Evolutionary conservation across 441 rosid species (phyloP).

Genomic region (Adansonia madagascariensis): DNA sequence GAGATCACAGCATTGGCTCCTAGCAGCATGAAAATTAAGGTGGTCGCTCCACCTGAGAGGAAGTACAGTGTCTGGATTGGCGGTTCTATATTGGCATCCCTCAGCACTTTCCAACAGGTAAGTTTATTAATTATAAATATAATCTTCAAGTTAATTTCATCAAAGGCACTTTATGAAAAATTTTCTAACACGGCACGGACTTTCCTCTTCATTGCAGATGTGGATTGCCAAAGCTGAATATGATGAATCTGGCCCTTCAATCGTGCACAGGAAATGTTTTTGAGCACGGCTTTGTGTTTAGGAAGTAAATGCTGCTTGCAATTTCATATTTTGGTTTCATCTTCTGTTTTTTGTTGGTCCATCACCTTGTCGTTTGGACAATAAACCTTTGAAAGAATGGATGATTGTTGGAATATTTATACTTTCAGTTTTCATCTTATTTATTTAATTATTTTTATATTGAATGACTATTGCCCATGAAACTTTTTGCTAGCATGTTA

Average conservation of each 20-base stretch:
- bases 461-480: slow-evolving; percentile 17
- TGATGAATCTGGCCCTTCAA: slow-evolving; percentile 77
- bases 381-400: slow-evolving; percentile 18
- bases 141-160: not conserved
- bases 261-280: slow-evolving; percentile 73
- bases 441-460: not conserved
- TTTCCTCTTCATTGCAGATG: slow-evolving; percentile 47
- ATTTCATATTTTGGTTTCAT: slow-evolving; percentile 21
- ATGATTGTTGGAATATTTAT: slow-evolving; percentile 3
- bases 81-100: slow-evolving; percentile 71
- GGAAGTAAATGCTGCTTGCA: slow-evolving; percentile 27
- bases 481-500: slow-evolving; percentile 5
- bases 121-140: slow-evolving; percentile 19
- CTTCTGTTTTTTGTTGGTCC: slow-evolving; percentile 10
- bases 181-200: not conserved
- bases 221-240: slow-evolving; percentile 85
- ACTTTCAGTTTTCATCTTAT: not conserved
- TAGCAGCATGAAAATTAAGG: slow-evolving; percentile 83
- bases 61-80: slow-evolving; percentile 85
- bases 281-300: slow-evolving; percentile 22
- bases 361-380: slow-evolving; percentile 19
- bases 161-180: slow-evolving; percentile 6
- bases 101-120: slow-evolving; percentile 82
- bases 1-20: slow-evolving; percentile 83
- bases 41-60: slow-evolving; percentile 80